These are phyloP conservation scores for Miamiensis avidus DNA, from an alignment of 169 alveolate species.

Conservation along the genomic window DNA sequence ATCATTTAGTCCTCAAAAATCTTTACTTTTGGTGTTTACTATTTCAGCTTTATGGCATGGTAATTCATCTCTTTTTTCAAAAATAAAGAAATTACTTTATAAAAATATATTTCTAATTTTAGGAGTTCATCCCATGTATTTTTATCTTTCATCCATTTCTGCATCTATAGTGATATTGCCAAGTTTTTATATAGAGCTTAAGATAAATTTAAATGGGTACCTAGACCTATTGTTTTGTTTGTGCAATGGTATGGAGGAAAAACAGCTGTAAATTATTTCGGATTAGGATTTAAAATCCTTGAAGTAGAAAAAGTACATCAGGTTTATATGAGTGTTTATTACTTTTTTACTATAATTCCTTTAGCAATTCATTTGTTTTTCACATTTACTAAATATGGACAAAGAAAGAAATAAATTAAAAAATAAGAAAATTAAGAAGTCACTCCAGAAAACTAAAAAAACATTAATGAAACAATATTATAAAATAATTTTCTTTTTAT, in stretches of 20 bases:
- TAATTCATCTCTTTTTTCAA: neutral
- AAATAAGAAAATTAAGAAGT: too few relatives aligned
- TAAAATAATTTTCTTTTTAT: too few relatives aligned
- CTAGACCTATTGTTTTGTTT: neutral
- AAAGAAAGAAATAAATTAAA: too few relatives aligned
- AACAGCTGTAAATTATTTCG: neutral
- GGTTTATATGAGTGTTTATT: neutral
- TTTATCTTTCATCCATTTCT: slow-evolving; percentile 10
- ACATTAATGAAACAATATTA: too few relatives aligned
- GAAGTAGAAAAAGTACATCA: neutral
- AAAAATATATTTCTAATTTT: too few relatives aligned
- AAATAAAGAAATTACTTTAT: too few relatives aligned
- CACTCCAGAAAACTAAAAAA: neutral
- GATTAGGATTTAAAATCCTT: neutral
- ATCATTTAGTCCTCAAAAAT: neutral
- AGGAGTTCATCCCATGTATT: slow-evolving; percentile 18
- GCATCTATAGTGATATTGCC: slow-evolving; percentile 1
- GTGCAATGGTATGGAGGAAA: neutral
- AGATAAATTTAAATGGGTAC: slow-evolving; percentile 17
- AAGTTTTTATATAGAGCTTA: slow-evolving; percentile 16
- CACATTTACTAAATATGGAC: neutral
- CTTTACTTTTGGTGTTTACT: neutral
- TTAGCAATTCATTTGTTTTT: too few relatives aligned
- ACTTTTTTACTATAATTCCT: neutral
- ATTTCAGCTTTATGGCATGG: slow-evolving; percentile 24